Percentiles rank a stretch among this genome's conserved stretches.
These are phyloP conservation scores for Kalmusia sp. DNA, from an alignment of 2,329 filamentous ascomycete genomes.

Conservation along the genomic window DNA sequence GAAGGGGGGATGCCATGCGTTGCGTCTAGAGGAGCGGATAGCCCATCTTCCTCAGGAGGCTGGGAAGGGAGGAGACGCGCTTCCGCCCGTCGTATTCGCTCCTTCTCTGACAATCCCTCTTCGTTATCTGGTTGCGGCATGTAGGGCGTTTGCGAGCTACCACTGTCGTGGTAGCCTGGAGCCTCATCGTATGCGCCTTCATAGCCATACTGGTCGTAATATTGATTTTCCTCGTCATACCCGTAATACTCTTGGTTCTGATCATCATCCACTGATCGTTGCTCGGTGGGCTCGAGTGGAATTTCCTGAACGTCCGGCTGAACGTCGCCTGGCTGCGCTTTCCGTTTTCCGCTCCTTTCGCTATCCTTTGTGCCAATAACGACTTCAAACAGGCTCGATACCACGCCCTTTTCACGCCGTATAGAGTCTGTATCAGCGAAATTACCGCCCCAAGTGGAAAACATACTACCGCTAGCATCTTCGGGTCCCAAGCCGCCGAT, in stretches of 20 bases:
- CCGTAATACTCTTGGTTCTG: slow-evolving; percentile 19
- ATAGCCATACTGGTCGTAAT: slow-evolving; percentile 43
- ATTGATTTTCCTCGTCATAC: slow-evolving; percentile 35
- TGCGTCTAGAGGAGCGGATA: slow-evolving; percentile 51
- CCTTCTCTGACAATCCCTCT: slow-evolving; percentile 77
- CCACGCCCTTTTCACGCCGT: slow-evolving; percentile 88
- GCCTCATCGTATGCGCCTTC: slow-evolving; percentile 40
- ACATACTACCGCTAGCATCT: slow-evolving; percentile 52
- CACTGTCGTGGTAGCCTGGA: slow-evolving; percentile 30
- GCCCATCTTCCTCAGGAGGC: slow-evolving; percentile 63
- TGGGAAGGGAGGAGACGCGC: slow-evolving; percentile 81
- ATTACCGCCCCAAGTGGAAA: slow-evolving; percentile 66
- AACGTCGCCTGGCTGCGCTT: slow-evolving; percentile 29
- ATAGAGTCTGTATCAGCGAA: slow-evolving; percentile 89
- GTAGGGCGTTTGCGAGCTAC: slow-evolving; percentile 54
- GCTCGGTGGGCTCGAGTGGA: slow-evolving; percentile 21
- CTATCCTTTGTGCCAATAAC: slow-evolving; percentile 87
- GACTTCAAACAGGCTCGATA: slow-evolving; percentile 84
- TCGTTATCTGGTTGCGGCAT: slow-evolving; percentile 64
- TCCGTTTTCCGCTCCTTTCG: slow-evolving; percentile 58
- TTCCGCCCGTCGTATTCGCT: slow-evolving; percentile 79
- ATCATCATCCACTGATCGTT: slow-evolving; percentile 18
- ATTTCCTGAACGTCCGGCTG: slow-evolving; percentile 31
- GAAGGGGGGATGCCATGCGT: slow-evolving; percentile 40
- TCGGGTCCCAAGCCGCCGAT: slow-evolving; percentile 29